Percentiles rank a stretch among this genome's conserved stretches.
These are phyloP conservation scores for Cavenderia fasciculata DNA, from an alignment of 78 protist genomes.

Conservation along the genomic window DNA sequence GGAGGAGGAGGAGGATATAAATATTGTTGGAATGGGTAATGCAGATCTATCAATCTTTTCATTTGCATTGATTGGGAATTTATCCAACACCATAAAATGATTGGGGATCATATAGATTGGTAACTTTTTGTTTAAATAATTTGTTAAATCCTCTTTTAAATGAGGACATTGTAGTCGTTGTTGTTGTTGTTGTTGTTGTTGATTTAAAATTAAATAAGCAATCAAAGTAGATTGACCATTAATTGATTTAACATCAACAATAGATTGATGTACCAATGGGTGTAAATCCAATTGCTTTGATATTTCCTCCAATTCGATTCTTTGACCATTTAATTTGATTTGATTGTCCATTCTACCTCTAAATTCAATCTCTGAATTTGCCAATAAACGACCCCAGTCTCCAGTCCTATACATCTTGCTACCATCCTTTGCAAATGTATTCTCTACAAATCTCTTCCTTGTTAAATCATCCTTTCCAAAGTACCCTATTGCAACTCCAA, in stretches of 20 bases:
- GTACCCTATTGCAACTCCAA: slow-evolving; percentile 63
- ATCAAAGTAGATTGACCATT: background rate
- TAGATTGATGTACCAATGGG: slow-evolving; percentile 23
- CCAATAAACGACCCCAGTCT: slow-evolving; percentile 40
- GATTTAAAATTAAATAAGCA: slow-evolving; percentile 35
- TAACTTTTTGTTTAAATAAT: background rate
- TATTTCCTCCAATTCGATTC: slow-evolving; percentile 72
- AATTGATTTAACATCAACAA: slow-evolving; percentile 22
- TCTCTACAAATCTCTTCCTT: background rate
- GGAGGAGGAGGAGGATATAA: no score
- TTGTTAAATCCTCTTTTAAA: background rate
- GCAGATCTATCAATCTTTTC: slow-evolving; percentile 55
- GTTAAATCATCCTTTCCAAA: background rate
- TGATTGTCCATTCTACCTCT: slow-evolving; percentile 74
- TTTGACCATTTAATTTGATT: slow-evolving; percentile 40
- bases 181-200: background rate
- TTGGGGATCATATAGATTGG: slow-evolving; percentile 26
- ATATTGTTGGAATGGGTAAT: slow-evolving; percentile 12
- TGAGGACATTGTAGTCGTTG: background rate
- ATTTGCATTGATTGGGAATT: slow-evolving; percentile 51
- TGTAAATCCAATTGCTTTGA: slow-evolving; percentile 4
- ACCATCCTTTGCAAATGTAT: background rate
- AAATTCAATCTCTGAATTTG: slow-evolving; percentile 32
- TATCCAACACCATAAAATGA: background rate
- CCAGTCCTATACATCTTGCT: slow-evolving; percentile 36